These are phyloP conservation scores for Trichosporon ovoides DNA, from an alignment of 1,284 basidiomycete species.

Conservation along the genomic window DNA sequence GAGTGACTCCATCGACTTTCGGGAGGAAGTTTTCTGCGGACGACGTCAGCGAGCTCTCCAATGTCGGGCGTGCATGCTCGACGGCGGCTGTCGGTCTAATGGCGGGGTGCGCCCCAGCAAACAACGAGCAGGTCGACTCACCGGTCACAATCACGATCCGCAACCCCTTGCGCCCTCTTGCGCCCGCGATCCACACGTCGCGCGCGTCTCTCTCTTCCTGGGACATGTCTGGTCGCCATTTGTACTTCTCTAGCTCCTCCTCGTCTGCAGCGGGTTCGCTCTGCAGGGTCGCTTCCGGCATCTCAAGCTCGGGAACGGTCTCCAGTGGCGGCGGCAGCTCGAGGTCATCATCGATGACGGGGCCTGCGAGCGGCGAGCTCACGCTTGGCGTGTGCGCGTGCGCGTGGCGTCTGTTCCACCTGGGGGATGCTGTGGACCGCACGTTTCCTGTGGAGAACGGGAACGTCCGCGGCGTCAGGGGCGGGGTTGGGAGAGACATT, in stretches of 20 bases:
- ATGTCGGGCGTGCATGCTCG: not conserved
- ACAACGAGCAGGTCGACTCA: slow-evolving; percentile 15
- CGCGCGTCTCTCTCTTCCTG: slow-evolving; percentile 30
- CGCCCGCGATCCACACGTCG: slow-evolving; percentile 33
- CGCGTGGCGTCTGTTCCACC: slow-evolving; percentile 3
- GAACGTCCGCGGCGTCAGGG: slow-evolving; percentile 31
- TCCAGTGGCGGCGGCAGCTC: slow-evolving; percentile 15
- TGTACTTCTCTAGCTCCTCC: slow-evolving; percentile 8
- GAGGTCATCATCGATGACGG: slow-evolving; percentile 7
- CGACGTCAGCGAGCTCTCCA: not conserved
- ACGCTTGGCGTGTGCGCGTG: not conserved
- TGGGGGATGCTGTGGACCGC: not conserved
- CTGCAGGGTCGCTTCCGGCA: slow-evolving; percentile 9
- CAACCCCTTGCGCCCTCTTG: slow-evolving; percentile 35
- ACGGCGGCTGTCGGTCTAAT: not conserved
- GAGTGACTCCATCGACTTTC: slow-evolving; percentile 57
- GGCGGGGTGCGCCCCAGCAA: not conserved
- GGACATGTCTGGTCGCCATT: slow-evolving; percentile 36
- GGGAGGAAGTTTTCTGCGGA: slow-evolving; percentile 56
- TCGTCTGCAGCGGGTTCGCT: not conserved
- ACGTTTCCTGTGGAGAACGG: slow-evolving; percentile 6
- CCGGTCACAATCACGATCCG: slow-evolving; percentile 48
- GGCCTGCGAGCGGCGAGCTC: slow-evolving; percentile 10
- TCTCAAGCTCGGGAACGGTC: slow-evolving; percentile 17
- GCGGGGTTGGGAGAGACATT: slow-evolving; percentile 29